phyloP scores from a whole-genome alignment of 2,329 filamentous ascomycete species.

The Penicillium sp. region DNA sequence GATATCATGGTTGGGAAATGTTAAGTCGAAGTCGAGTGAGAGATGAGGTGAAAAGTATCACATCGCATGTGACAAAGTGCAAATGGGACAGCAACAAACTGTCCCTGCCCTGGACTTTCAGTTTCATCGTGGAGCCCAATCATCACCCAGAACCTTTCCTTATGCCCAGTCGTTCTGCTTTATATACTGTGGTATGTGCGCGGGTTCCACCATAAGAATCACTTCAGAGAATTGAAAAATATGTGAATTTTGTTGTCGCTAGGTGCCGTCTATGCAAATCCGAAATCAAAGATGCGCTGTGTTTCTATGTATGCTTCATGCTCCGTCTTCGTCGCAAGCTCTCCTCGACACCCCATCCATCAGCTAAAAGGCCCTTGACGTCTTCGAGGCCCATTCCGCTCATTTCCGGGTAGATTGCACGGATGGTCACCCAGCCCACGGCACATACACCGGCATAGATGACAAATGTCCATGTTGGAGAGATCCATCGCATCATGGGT shows the following conservation, averaged over 20 bases:
- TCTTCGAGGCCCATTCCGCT: slow-evolving; percentile 81
- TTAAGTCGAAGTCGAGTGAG: not conserved
- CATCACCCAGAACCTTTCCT: not conserved
- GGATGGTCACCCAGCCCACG: slow-evolving; percentile 69
- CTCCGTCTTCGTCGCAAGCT: slow-evolving; percentile 33
- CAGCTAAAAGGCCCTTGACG: slow-evolving; percentile 69
- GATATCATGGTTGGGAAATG: not conserved
- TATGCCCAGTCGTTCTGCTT: not conserved
- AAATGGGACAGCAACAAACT: not conserved
- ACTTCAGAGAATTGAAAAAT: not conserved
- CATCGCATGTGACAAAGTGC: not conserved
- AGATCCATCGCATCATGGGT: slow-evolving; percentile 79
- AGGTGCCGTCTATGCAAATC: not conserved
- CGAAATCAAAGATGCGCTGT: not conserved
- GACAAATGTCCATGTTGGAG: slow-evolving; percentile 76
- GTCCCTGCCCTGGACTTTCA: not conserved
- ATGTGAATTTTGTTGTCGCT: not conserved
- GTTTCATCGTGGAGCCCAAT: not conserved
- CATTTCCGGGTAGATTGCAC: slow-evolving; percentile 83
- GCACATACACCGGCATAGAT: slow-evolving; percentile 75
- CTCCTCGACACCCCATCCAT: slow-evolving; percentile 72
- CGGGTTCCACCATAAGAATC: not conserved
- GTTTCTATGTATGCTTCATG: not conserved
- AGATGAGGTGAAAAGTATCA: not conserved
- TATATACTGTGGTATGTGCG: too few relatives aligned